Conservation (phyloP, 2,329 filamentous ascomycete genomes). For the Exophiala phaeomuriformis region DNA sequence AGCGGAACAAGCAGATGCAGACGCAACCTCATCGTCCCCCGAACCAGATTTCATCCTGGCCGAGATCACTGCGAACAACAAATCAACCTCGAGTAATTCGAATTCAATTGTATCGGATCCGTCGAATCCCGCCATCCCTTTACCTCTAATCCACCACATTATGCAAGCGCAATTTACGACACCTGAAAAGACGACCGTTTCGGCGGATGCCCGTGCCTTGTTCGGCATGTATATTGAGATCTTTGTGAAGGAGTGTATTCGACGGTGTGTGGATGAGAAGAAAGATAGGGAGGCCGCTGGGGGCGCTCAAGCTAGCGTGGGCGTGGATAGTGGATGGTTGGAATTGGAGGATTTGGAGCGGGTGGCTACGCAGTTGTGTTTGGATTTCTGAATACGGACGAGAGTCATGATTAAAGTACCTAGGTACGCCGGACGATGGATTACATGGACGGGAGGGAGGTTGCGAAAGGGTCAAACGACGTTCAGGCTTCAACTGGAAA, state of each 20-base stretch:
- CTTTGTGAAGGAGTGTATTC: constrained; percentile 83
- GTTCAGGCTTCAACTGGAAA: too few relatives aligned
- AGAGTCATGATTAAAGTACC: neutral
- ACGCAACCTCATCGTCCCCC: constrained; percentile 19
- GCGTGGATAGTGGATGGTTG: constrained; percentile 30
- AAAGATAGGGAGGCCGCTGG: constrained; percentile 36
- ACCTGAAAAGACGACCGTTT: constrained; percentile 62
- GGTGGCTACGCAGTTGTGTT: constrained; percentile 70
- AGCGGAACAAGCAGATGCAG: constrained; percentile 7
- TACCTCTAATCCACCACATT: constrained; percentile 65
- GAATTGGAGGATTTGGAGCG: constrained; percentile 87
- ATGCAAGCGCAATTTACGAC: constrained; percentile 71
- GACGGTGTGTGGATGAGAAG: constrained; percentile 66
- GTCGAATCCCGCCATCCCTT: constrained; percentile 52
- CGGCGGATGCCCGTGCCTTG: constrained; percentile 67
- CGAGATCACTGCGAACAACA: constrained; percentile 34
- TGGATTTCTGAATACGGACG: constrained; percentile 61
- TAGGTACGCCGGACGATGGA: too few relatives aligned
- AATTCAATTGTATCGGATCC: constrained; percentile 24
- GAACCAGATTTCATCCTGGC: constrained; percentile 45
- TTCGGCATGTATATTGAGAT: constrained; percentile 82
- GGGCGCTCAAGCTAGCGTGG: constrained; percentile 16
- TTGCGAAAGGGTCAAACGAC: too few relatives aligned
- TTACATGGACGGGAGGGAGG: too few relatives aligned
- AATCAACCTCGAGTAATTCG: constrained; percentile 29